Evolutionary conservation across 139 green algal species (phyloP), one percentile per base, ranked within the genome.

Genomic region (Micromonas pusilla): DNA sequence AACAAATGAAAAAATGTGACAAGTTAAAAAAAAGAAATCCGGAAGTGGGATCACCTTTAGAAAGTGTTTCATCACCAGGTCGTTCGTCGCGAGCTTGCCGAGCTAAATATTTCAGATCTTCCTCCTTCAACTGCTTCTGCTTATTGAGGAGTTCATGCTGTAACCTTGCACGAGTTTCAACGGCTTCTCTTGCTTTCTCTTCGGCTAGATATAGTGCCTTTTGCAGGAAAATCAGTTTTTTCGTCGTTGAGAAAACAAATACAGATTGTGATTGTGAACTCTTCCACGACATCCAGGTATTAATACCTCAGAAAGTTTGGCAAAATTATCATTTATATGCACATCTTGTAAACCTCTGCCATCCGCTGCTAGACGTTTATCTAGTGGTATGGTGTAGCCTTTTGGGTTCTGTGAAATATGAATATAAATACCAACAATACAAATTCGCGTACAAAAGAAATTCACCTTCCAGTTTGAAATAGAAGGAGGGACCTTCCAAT

Each of bases 401-500:
- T 94, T 88, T 13, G 78, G 33, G 79, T 88, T 88, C 79, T 88
- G 84, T 78, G 32, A 26, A 25, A 1, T 62, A 28, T 33, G 9
- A 20, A 76, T 13, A 39, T 28, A 57, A 79, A 52, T 39, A 70
- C 13, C 28, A 5, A 60, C 1, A 54, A 3, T 73, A 1, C 2
- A 37, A n/a, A 79, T 57, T n/a, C n/a, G n/a, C 9, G 45, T 57
- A 30, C 19, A 21, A 38, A 28, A 73, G n/a, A 73, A 62, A 79
- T 34, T 1, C 72, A 79, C 60, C n/a, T 79, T 70, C 93, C 95
- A 99, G 86, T 98, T 98, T 52, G 87, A 94, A 72, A 99, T 93
- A 84, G 90, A 97, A 52, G 95, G 93, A 9, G 95, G 95, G 73
- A 99, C 97, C 86, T 98, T 98, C 95, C 96, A 99, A 82, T 97